These are phyloP conservation scores for Sporisorium exsertum DNA, from an alignment of 1,284 basidiomycete genomes.

Conservation along the genomic window DNA sequence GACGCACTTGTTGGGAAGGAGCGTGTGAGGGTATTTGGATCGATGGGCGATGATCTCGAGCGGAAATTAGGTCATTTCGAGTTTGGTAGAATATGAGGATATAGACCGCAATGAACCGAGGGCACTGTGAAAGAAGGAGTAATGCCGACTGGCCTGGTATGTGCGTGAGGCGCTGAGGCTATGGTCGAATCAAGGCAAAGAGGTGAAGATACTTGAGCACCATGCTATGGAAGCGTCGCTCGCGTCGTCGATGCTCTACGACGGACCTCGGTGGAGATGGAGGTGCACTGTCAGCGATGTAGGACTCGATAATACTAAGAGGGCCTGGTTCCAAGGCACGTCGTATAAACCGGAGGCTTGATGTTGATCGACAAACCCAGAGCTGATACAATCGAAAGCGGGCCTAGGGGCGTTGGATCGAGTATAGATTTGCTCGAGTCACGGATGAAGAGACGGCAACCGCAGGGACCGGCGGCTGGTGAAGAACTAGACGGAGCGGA, in stretches of 20 bases:
- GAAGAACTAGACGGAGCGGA: background rate
- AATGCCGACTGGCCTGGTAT: background rate
- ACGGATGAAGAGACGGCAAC: background rate
- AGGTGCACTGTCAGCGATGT: background rate
- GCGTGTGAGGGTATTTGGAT: background rate
- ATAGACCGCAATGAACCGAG: background rate
- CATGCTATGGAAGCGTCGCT: background rate
- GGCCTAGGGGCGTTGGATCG: background rate
- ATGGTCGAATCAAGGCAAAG: background rate
- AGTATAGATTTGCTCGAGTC: background rate
- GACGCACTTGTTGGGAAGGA: background rate
- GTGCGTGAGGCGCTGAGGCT: background rate
- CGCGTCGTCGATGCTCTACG: constrained; percentile 2
- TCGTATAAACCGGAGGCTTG: background rate
- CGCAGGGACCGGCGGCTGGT: background rate
- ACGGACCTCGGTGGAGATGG: background rate
- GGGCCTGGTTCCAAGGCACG: background rate
- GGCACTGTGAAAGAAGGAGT: background rate
- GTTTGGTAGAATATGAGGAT: background rate
- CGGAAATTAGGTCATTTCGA: constrained; percentile 15
- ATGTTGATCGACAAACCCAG: background rate
- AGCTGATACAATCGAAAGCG: background rate
- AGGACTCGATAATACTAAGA: background rate
- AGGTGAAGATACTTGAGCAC: background rate
- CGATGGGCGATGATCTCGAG: background rate